These are phyloP conservation scores for Mycena rosella DNA, from an alignment of 768 basidiomycete species.

Conservation along the genomic window DNA sequence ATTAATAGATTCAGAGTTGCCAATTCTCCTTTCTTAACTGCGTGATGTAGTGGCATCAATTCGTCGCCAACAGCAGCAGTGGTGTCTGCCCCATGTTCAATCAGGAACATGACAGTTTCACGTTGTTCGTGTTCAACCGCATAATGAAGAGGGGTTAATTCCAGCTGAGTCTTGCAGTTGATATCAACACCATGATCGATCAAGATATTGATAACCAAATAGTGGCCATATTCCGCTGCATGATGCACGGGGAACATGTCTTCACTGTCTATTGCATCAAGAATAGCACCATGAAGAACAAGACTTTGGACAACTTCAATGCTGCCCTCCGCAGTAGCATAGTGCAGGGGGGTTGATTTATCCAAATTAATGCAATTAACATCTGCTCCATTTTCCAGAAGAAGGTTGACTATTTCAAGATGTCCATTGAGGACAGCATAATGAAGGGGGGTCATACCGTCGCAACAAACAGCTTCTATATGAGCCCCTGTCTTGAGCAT, in stretches of 20 bases:
- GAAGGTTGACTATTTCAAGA: conserved; percentile 1
- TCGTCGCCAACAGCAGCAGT: neutral
- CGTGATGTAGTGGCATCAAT: conserved; percentile 17
- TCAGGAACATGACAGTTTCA: conserved; percentile 22
- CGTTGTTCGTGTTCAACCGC: conserved; percentile 21
- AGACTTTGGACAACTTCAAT: conserved; percentile 1
- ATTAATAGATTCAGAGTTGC: conserved; percentile 16
- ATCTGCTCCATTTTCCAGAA: conserved; percentile 13
- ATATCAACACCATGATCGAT: conserved; percentile 20
- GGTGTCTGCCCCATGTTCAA: conserved; percentile 29
- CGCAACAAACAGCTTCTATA: neutral
- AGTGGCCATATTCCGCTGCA: conserved; percentile 33
- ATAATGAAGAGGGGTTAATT: conserved; percentile 24
- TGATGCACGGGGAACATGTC: conserved; percentile 25
- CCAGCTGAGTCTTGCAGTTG: conserved; percentile 9
- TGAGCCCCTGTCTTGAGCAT: conserved; percentile 8
- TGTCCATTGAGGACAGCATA: conserved; percentile 24
- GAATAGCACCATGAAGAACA: conserved; percentile 2
- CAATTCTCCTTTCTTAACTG: conserved; percentile 13
- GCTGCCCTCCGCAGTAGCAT: conserved; percentile 18
- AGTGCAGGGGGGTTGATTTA: conserved; percentile 22
- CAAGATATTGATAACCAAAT: conserved; percentile 11
- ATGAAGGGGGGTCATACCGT: conserved; percentile 31
- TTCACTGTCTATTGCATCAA: conserved; percentile 19
- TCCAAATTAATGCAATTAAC: conserved; percentile 16